Conservation (phyloP, 2,329 filamentous ascomycete genomes). For the Periconia macrospinosa region DNA sequence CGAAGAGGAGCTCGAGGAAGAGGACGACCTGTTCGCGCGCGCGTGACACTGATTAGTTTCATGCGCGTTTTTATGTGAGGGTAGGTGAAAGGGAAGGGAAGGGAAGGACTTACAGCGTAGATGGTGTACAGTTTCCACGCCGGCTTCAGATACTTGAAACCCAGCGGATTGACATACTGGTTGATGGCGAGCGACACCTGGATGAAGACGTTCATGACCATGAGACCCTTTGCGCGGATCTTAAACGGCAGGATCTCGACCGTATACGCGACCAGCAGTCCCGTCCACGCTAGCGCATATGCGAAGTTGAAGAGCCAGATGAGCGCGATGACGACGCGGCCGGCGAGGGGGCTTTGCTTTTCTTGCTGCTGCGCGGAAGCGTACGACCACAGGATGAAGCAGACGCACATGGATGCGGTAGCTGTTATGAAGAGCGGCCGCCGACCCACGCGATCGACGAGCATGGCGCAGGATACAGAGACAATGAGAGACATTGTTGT, state of each 20-base stretch:
- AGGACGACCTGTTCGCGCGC: slow-evolving; percentile 57
- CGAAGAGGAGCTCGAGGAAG: slow-evolving; percentile 61
- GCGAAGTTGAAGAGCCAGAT: slow-evolving; percentile 21
- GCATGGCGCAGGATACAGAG: slow-evolving; percentile 54
- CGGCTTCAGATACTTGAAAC: slow-evolving; percentile 61
- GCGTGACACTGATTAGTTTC: too few relatives aligned
- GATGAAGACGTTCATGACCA: slow-evolving; percentile 65
- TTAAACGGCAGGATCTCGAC: slow-evolving; percentile 52
- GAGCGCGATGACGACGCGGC: slow-evolving; percentile 51
- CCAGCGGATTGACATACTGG: slow-evolving; percentile 65
- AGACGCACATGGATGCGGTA: slow-evolving; percentile 43
- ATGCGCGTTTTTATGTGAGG: background rate
- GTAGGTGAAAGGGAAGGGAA: too few relatives aligned
- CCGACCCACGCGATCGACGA: slow-evolving; percentile 29
- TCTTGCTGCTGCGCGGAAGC: slow-evolving; percentile 49
- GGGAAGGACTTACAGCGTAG: slow-evolving; percentile 55
- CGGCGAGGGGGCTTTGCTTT: slow-evolving; percentile 40
- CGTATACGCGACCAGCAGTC: slow-evolving; percentile 48
- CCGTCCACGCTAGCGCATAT: slow-evolving; percentile 17
- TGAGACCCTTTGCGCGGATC: slow-evolving; percentile 50
- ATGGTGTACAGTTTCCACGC: slow-evolving; percentile 67
- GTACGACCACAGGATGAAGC: slow-evolving; percentile 51
- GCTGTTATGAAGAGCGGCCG: slow-evolving; percentile 38
- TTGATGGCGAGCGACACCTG: slow-evolving; percentile 64
- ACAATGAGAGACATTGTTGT: slow-evolving; percentile 63